Conservation (phyloP, 2,329 filamentous ascomycete species). For the Arthrocladium fulminans region DNA sequence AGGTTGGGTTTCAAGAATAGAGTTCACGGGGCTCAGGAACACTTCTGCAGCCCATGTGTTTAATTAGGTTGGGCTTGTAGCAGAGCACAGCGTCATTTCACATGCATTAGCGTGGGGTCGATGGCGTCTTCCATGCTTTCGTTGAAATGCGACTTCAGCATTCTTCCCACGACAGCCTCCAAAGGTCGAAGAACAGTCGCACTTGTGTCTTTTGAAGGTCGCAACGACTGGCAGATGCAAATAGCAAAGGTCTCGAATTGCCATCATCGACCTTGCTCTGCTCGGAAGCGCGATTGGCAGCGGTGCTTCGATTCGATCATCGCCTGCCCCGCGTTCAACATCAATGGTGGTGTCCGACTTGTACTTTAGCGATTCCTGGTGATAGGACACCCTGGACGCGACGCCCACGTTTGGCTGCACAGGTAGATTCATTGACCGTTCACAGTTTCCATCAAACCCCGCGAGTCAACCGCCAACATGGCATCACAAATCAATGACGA, state of each 20-base stretch:
- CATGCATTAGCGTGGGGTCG: no score
- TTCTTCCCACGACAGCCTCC: not conserved
- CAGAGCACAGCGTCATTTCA: not conserved
- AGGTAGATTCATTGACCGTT: not conserved
- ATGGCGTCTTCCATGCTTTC: no score
- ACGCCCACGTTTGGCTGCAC: not conserved
- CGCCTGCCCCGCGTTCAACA: not conserved
- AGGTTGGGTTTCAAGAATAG: no score
- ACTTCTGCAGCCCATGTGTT: no score
- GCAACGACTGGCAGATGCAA: not conserved
- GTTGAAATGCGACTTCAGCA: no score
- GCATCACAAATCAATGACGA: slow-evolving; percentile 30
- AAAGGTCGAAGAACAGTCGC: not conserved
- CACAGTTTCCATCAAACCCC: not conserved
- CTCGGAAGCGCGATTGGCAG: not conserved
- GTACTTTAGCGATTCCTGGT: slow-evolving; percentile 19
- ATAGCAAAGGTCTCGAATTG: no score
- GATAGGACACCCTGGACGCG: slow-evolving; percentile 5
- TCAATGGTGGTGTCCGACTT: slow-evolving; percentile 10
- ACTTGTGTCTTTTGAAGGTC: not conserved
- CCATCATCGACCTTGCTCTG: no score
- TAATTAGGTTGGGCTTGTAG: no score
- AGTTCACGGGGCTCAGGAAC: no score
- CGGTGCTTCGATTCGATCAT: not conserved
- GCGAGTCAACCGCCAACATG: slow-evolving; percentile 22